Percentiles rank a stretch among this genome's conserved stretches.
phyloP scores from a whole-genome alignment of 1,139 yeast genomes.

The Meyerozyma guilliermondii region DNA sequence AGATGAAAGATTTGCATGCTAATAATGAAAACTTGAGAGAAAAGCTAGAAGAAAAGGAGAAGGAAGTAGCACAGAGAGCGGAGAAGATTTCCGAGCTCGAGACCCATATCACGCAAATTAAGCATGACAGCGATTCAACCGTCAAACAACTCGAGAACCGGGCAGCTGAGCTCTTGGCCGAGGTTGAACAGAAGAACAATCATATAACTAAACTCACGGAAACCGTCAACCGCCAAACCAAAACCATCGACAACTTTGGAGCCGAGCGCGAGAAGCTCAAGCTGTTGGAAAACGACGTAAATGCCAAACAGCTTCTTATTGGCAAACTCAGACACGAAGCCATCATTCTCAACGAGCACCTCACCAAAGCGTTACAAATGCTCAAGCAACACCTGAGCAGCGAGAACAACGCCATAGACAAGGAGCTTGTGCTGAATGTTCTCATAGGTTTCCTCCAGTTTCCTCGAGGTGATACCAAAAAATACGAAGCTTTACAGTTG shows the following conservation, averaged over 20 bases:
- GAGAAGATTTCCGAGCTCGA: neutral
- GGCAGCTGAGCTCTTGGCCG: slow-evolving; percentile 10
- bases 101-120: slow-evolving; percentile 5
- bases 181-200: slow-evolving; percentile 13
- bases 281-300: slow-evolving; percentile 26
- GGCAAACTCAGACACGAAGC: slow-evolving; percentile 95
- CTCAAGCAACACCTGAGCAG: slow-evolving; percentile 68
- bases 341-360: slow-evolving; percentile 88
- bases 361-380: slow-evolving; percentile 80
- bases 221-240: slow-evolving; percentile 11
- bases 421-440: slow-evolving; percentile 81
- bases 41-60: slow-evolving; percentile 17
- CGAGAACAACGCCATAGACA: slow-evolving; percentile 70
- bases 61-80: neutral
- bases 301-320: slow-evolving; percentile 71
- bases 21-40: slow-evolving; percentile 45
- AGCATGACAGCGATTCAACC: slow-evolving; percentile 7
- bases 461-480: slow-evolving; percentile 91
- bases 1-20: slow-evolving; percentile 34
- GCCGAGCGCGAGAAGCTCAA: slow-evolving; percentile 13
- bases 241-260: slow-evolving; percentile 7
- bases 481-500: slow-evolving; percentile 83
- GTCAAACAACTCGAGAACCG: slow-evolving; percentile 6
- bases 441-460: slow-evolving; percentile 78
- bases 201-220: slow-evolving; percentile 4